Percentiles rank a stretch among this genome's conserved stretches.
Conservation (phyloP, 2,329 filamentous ascomycete species). For the Pseudogymnoascus sp. region DNA sequence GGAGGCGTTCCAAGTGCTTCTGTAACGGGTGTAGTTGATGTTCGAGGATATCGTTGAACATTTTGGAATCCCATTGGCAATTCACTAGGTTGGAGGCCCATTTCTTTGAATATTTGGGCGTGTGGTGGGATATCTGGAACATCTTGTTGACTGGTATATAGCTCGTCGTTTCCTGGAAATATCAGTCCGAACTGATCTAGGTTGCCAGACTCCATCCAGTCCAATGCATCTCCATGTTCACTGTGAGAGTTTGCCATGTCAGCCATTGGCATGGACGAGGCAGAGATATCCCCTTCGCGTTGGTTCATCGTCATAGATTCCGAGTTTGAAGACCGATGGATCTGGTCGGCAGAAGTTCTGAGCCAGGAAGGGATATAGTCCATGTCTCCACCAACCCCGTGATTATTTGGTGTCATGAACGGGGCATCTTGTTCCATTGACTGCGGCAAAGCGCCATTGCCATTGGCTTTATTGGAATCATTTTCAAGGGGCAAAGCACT, state of each 20-base stretch:
- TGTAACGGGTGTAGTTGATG: background rate
- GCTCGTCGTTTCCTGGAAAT: background rate
- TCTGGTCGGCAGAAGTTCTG: background rate
- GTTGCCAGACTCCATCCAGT: background rate
- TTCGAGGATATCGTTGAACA: background rate
- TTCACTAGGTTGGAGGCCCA: background rate
- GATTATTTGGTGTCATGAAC: background rate
- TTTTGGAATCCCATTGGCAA: background rate
- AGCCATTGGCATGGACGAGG: background rate
- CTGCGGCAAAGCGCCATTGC: background rate
- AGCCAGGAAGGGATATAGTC: background rate
- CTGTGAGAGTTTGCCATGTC: background rate
- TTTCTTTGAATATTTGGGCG: background rate
- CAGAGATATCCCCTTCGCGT: background rate
- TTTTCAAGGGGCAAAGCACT: background rate
- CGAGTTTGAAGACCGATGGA: background rate
- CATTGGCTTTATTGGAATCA: background rate
- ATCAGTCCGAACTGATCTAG: background rate
- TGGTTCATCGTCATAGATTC: background rate
- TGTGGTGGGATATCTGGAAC: background rate
- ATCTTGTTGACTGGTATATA: background rate
- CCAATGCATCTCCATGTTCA: background rate
- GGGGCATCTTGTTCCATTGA: background rate
- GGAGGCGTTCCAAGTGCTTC: background rate
- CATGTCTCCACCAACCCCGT: background rate